These are phyloP conservation scores for Paramecium sonneborni DNA, from an alignment of 73 alveolate species.

Conservation along the genomic window DNA sequence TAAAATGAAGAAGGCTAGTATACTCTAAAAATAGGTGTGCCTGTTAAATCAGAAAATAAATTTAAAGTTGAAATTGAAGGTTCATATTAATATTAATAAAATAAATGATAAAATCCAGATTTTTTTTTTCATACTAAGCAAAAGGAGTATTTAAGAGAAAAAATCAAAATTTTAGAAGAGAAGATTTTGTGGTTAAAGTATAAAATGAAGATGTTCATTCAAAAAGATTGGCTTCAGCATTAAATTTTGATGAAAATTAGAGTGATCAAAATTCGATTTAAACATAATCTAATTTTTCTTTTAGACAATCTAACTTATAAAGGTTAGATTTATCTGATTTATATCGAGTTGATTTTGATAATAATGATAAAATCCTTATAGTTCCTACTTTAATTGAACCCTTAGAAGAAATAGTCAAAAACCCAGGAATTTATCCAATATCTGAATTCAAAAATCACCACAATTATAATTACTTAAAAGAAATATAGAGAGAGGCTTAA, in stretches of 20 bases:
- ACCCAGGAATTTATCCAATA: conserved; percentile 68
- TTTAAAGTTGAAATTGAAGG: not conserved
- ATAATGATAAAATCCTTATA: conserved; percentile 32
- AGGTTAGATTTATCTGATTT: conserved; percentile 37
- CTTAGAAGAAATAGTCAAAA: conserved; percentile 48
- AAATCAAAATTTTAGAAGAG: not conserved
- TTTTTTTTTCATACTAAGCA: not conserved
- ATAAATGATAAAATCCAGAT: not conserved
- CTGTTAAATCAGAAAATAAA: not conserved
- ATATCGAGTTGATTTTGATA: conserved; percentile 42
- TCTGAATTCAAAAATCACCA: conserved; percentile 54
- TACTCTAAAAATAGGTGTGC: not conserved
- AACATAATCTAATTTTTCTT: not conserved
- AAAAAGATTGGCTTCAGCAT: conserved; percentile 50
- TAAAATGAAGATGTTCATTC: conserved; percentile 62
- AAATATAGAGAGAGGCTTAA: conserved; percentile 42
- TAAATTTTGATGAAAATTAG: not conserved
- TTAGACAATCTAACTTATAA: not conserved
- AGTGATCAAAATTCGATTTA: not conserved
- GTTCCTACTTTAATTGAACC: conserved; percentile 59
- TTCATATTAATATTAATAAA: not conserved
- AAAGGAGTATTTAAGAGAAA: not conserved
- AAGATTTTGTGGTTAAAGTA: not conserved
- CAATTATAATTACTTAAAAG: conserved; percentile 51
- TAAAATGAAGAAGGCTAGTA: not conserved